phyloP scores from a whole-genome alignment of 768 basidiomycete genomes.

The Kwoniella dejecticola region DNA sequence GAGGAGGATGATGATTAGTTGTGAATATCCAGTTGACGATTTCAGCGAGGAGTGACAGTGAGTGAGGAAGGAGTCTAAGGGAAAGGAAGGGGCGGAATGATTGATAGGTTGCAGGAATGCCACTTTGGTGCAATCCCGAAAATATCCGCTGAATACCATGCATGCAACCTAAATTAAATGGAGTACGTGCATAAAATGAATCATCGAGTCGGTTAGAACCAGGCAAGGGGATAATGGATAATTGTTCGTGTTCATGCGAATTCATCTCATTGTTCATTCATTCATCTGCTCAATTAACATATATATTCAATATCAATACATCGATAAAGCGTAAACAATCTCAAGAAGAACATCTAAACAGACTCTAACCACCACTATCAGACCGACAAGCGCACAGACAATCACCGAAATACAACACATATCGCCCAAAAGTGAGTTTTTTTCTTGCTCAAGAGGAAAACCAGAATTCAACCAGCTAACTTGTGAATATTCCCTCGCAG shows the following conservation, averaged over 20 bases:
- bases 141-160: slow-evolving; percentile 4
- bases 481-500: slow-evolving; percentile 14
- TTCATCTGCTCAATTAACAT: too few relatives aligned
- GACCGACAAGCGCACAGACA: not conserved
- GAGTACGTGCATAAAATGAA: too few relatives aligned
- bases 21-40: slow-evolving; percentile 1
- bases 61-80: not conserved
- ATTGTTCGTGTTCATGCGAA: too few relatives aligned
- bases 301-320: too few relatives aligned
- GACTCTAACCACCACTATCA: too few relatives aligned
- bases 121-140: slow-evolving; percentile 8
- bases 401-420: not conserved
- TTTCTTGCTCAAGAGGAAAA: not conserved
- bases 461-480: not conserved
- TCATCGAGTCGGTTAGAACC: too few relatives aligned
- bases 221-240: too few relatives aligned
- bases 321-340: too few relatives aligned
- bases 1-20: slow-evolving; percentile 7
- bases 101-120: not conserved
- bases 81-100: not conserved
- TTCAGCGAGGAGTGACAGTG: slow-evolving; percentile 10
- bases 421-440: slow-evolving; percentile 6
- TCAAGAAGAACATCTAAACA: too few relatives aligned
- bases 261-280: too few relatives aligned
- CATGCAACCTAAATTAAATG: too few relatives aligned